Percentiles rank a stretch among this genome's conserved stretches.
phyloP scores from a whole-genome alignment of 1,139 yeast species.

The Candida frijolesensis region DNA sequence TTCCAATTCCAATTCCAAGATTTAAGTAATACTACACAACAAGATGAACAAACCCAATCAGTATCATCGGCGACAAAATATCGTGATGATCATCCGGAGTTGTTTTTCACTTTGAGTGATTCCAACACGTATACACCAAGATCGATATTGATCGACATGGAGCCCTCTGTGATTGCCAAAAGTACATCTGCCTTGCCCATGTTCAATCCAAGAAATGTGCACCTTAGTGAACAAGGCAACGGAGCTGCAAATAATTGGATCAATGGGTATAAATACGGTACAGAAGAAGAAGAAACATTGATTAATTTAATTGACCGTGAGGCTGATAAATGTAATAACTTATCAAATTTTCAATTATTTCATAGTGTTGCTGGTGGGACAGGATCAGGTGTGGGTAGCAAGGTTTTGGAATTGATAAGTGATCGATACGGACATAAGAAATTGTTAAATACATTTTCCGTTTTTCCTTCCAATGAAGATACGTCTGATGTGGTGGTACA shows the following conservation, averaged over 20 bases:
- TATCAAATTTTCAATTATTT: conserved; percentile 85
- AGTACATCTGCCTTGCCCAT: conserved; percentile 61
- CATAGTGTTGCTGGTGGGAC: conserved; percentile 99
- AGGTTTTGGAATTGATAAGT: conserved; percentile 70
- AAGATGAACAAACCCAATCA: conserved; percentile 11
- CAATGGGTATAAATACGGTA: conserved; percentile 81
- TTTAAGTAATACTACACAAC: conserved; percentile 6
- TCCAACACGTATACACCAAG: conserved; percentile 81
- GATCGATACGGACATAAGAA: conserved; percentile 84
- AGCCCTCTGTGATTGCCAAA: conserved; percentile 83
- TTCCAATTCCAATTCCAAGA: conserved; percentile 5
- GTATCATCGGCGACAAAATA: conserved; percentile 20
- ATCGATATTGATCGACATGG: conserved; percentile 81
- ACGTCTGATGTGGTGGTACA: conserved; percentile 96
- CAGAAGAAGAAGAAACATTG: conserved; percentile 66
- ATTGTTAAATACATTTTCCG: conserved; percentile 79
- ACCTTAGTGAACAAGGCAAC: conserved; percentile 75
- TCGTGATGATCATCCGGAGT: conserved; percentile 75
- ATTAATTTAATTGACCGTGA: conserved; percentile 87
- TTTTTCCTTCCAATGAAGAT: conserved; percentile 75
- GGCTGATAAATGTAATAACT: conserved; percentile 85
- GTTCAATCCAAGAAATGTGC: conserved; percentile 84
- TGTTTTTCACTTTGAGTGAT: conserved; percentile 80
- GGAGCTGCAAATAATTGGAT: conserved; percentile 99
- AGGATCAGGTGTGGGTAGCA: conserved; percentile 93